Base-by-base conservation (phyloP, 1,284 basidiomycete species). In the Sanguinoderma infundibulare region DNA sequence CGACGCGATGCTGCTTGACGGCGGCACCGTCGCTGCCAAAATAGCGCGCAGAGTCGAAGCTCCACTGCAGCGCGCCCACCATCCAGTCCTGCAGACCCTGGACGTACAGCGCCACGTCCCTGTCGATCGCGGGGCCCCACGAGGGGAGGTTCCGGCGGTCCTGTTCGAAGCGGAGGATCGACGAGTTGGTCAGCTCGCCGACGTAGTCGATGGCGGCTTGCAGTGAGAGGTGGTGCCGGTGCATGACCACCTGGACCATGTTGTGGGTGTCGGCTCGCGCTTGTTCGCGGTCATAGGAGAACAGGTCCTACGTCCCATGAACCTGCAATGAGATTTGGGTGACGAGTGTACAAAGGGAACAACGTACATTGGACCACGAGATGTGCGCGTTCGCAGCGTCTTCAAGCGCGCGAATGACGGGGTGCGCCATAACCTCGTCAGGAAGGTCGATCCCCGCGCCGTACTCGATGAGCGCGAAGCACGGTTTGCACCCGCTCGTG, bases 241-340 rank as follows among this genome's bases (percentile, higher is more conserved):
- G 58, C 71, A 73, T 75, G 50, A 72, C 55, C 35, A 75, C 68
- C 24, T 62, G 61, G 42, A 75, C 66, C 70, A 74, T 72, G 57
- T 74, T 73, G 61, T 72, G 72, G 7, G 68, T 66, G 57, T 74
- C 73, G 9, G 71, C 72, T 10, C 72, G 71, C 22, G 72, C 64
- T 55, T 75, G 74, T 60, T 76, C 74, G 20, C 71, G 68, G 52
- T 73, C 72, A 60, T 71, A 76, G 6, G 74, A 76, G 59, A 73
- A 73, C 17, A 75, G 70, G 61, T 75, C 73, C 72, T 76, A 55
- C 8, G 26, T 26, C n/a, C 22, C 22, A 40, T 7, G 36, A 6
- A 5, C 10, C 24, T 32, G 34, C 3, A 34, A 32, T 35, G 49
- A 51, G 49, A 35, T 5, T 20, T 17, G 17, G n/a, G 8, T 49